Percentiles rank a stretch among this genome's conserved stretches.
phyloP scores from a whole-genome alignment of 768 basidiomycete genomes.

The Rhodocollybia butyracea region DNA sequence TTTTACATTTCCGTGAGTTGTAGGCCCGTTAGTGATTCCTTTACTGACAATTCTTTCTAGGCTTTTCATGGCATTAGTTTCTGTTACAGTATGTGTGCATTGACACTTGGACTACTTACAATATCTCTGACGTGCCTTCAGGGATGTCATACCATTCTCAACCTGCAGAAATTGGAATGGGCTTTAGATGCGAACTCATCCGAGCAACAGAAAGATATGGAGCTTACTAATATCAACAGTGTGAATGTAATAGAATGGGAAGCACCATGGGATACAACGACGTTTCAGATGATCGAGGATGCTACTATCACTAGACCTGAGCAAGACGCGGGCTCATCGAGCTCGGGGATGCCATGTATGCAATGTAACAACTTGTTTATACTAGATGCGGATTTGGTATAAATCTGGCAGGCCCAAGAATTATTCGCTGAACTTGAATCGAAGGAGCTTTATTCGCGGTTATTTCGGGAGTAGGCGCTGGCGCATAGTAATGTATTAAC shows the following conservation, averaged over 20 bases:
- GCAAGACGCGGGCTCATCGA: no score
- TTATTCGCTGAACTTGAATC: no score
- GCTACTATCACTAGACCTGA: neutral
- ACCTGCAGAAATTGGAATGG: neutral
- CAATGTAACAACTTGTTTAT: no score
- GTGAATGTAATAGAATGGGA: neutral
- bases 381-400: no score
- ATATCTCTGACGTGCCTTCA: no score
- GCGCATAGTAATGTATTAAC: no score
- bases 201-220: neutral
- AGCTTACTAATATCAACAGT: neutral
- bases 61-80: neutral
- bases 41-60: neutral
- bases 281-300: neutral
- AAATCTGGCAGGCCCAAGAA: no score
- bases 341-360: no score
- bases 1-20: neutral
- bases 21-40: neutral
- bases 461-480: no score
- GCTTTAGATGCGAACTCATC: neutral
- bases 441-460: no score
- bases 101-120: no score
- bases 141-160: conserved; percentile 1
- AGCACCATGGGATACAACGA: neutral
- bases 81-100: neutral